Evolutionary conservation across 1,139 yeast species (phyloP), one percentile per base, ranked within the genome.

Genomic region (Debaryomycetaceae sp.): DNA sequence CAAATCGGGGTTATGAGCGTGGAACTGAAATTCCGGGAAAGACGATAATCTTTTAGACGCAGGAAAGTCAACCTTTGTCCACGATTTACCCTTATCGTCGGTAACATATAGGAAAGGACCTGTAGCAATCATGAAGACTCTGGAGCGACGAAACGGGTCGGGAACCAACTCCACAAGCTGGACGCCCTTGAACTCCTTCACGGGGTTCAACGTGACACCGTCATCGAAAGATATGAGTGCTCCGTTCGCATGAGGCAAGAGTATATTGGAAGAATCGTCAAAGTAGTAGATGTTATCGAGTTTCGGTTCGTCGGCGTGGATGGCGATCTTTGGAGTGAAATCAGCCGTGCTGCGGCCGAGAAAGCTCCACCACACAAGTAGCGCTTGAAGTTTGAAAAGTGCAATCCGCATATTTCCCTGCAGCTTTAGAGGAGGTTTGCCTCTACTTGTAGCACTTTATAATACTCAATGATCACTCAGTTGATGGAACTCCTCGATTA

Each of bases 1-100:
- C 26, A 50, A 50, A 30, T 70, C 59, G 8, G 58, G 46, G 30
- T 68, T 55, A 15, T 49, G 49, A 14, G 61, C 47, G 42, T 74
- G 68, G 44, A 65, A 66, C 13, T 36, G 29, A 11, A 60, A 37
- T 30, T 26, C 34, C 13, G 49, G 59, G 29, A 23, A 23, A 7
- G 44, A 33, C 19, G 43, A 32, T 12, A 35, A 16, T 20, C 34
- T 25, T 27, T 28, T 38, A 3, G 37, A 27, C 15, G 37, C 37
- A 6, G 27, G 29, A 10, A 53, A 16, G 12, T 55, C 55, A 42
- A 76, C 69, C 16, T 49, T 37, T 2, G 41, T 37, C 90, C 90
- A 81, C 2, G 66, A 44, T 23, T 58, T 50, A 16, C 90, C 92
- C 32, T 58, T 53, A 45, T 80, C 78, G 16, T 45, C 51, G 4